These are phyloP conservation scores for Termitomyces eurrhizus DNA, from an alignment of 768 basidiomycete species.

Conservation along the genomic window DNA sequence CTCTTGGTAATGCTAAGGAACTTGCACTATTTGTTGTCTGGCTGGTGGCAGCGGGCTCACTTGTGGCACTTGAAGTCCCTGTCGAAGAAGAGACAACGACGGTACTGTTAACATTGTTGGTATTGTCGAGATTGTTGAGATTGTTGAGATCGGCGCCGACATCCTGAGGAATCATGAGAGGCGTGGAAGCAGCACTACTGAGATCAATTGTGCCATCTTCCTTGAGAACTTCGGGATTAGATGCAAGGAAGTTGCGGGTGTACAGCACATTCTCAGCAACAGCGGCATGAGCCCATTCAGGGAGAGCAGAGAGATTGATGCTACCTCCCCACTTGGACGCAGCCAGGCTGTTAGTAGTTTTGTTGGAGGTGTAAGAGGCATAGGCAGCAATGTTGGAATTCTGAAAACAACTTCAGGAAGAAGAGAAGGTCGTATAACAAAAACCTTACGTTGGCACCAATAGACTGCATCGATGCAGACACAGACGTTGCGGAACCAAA, in stretches of 20 bases:
- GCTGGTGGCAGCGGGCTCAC: conserved; percentile 18
- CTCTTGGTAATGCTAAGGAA: conserved; percentile 43
- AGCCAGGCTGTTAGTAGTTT: conserved; percentile 42
- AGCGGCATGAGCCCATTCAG: conserved; percentile 45
- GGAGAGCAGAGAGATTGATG: conserved; percentile 55
- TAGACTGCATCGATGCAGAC: conserved; percentile 45
- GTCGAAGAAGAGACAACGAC: conserved; percentile 21
- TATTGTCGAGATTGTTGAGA: no score
- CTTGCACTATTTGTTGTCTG: conserved; percentile 39
- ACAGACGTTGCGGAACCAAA: conserved; percentile 44
- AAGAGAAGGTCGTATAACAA: background rate
- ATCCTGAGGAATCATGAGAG: conserved; percentile 60
- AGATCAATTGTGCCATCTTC: conserved; percentile 51
- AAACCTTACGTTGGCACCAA: conserved; percentile 39
- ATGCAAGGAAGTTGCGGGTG: conserved; percentile 41
- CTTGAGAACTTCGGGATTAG: conserved; percentile 48
- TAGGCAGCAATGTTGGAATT: conserved; percentile 56
- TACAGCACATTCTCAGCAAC: conserved; percentile 57
- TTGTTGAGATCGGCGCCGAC: conserved; percentile 38
- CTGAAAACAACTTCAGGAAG: conserved; percentile 23
- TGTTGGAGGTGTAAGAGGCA: conserved; percentile 43
- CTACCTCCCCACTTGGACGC: conserved; percentile 60
- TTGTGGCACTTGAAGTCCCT: conserved; percentile 11
- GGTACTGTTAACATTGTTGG: conserved; percentile 20
- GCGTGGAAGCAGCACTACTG: conserved; percentile 33